Conservation (phyloP, 805 yeast genomes). For the Starmerella tilneyi region DNA sequence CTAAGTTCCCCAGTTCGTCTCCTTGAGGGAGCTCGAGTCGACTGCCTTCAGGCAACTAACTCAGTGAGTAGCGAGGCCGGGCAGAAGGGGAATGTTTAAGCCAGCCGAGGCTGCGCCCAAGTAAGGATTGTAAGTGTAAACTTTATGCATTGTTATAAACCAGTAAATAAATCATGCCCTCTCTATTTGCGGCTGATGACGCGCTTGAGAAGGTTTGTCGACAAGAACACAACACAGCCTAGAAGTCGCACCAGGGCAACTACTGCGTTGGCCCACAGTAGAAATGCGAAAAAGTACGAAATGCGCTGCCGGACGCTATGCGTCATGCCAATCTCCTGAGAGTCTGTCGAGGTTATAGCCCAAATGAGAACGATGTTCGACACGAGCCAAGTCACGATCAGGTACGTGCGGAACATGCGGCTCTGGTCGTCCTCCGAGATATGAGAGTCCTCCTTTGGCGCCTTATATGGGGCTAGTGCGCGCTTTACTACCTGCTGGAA, state of each 20-base stretch:
- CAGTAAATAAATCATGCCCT: neutral
- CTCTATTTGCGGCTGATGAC: conserved; percentile 18
- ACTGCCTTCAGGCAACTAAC: too few relatives aligned
- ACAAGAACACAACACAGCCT: conserved; percentile 44
- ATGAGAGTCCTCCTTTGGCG: conserved; percentile 27
- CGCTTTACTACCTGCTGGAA: conserved; percentile 40
- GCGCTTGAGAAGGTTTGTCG: conserved; percentile 19
- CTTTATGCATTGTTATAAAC: neutral
- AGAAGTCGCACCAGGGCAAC: conserved; percentile 48
- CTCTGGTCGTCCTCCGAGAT: conserved; percentile 31
- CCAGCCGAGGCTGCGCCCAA: too few relatives aligned
- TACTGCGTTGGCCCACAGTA: conserved; percentile 54
- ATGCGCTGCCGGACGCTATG: conserved; percentile 33
- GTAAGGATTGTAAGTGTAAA: neutral
- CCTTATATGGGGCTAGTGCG: conserved; percentile 42
- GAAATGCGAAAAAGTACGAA: conserved; percentile 37
- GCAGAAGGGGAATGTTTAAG: too few relatives aligned
- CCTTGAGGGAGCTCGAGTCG: too few relatives aligned
- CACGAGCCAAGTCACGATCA: conserved; percentile 34
- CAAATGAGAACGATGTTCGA: conserved; percentile 33
- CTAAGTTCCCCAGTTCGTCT: too few relatives aligned
- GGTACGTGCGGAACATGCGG: conserved; percentile 35
- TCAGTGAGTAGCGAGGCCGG: too few relatives aligned
- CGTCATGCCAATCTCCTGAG: conserved; percentile 31
- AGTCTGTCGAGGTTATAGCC: conserved; percentile 33